Conservation (phyloP, 1,139 yeast genomes). For the Magnusiomyces tetraspermus region DNA sequence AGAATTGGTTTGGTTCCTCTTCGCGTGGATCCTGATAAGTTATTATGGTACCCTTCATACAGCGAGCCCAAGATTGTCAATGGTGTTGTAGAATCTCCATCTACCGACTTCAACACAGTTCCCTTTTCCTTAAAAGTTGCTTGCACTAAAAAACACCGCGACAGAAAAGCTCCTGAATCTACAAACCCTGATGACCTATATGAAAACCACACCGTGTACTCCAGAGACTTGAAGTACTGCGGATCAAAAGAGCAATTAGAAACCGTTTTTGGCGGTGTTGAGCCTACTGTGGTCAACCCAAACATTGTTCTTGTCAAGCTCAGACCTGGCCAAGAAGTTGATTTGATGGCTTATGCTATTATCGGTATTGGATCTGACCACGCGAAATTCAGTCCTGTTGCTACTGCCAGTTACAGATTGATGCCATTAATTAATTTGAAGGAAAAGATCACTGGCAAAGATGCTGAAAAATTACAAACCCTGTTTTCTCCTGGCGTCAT, state of each 20-base stretch:
- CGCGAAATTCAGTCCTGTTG: slow-evolving; percentile 94
- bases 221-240: slow-evolving; percentile 77
- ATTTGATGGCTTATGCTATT: slow-evolving; percentile 80
- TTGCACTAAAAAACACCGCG: slow-evolving; percentile 41
- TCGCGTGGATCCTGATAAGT: slow-evolving; percentile 76
- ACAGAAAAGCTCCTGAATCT: slow-evolving; percentile 54
- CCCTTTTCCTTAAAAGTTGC: slow-evolving; percentile 72
- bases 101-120: slow-evolving; percentile 80
- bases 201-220: slow-evolving; percentile 77
- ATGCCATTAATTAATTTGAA: slow-evolving; percentile 60
- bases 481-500: slow-evolving; percentile 94
- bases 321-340: slow-evolving; percentile 95
- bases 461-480: slow-evolving; percentile 69
- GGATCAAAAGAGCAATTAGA: slow-evolving; percentile 86
- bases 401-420: slow-evolving; percentile 93
- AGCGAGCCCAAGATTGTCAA: slow-evolving; percentile 40
- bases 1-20: slow-evolving; percentile 89
- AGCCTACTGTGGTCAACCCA: slow-evolving; percentile 40
- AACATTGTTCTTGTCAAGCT: slow-evolving; percentile 82
- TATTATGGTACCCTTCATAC: slow-evolving; percentile 59
- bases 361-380: slow-evolving; percentile 92
- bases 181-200: slow-evolving; percentile 79
- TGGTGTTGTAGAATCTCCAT: slow-evolving; percentile 20
- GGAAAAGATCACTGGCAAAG: slow-evolving; percentile 64
- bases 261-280: slow-evolving; percentile 55